Conservation (phyloP, 192 early-diverging fungal genomes). For the Backusella tuberculispora region DNA sequence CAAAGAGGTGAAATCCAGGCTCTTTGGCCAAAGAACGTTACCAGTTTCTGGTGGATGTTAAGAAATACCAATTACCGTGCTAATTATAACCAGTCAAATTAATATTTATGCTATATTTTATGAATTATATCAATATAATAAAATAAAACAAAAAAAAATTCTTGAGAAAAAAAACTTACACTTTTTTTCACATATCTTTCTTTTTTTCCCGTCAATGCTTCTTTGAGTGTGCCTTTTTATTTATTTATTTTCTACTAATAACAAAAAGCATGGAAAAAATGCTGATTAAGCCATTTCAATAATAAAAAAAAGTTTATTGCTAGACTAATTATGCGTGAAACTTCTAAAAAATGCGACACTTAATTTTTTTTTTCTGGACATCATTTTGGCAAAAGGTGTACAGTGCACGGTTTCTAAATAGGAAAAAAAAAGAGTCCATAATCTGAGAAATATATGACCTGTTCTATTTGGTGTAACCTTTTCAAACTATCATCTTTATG, state of each 20-base stretch:
- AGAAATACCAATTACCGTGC: neutral
- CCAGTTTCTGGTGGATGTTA: constrained; percentile 18
- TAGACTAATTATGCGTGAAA: neutral
- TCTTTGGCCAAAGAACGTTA: constrained; percentile 3
- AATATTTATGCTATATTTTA: neutral
- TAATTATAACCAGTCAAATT: neutral
- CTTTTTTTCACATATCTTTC: neutral
- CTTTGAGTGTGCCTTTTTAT: too few relatives aligned
- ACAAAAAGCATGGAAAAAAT: neutral
- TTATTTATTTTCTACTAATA: too few relatives aligned
- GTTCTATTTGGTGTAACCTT: neutral
- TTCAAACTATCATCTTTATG: neutral
- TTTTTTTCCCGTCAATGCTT: neutral
- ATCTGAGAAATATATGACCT: neutral
- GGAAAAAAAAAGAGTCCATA: neutral
- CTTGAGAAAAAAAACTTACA: too few relatives aligned
- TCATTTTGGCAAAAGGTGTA: too few relatives aligned
- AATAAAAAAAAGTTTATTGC: too few relatives aligned
- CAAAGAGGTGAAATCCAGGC: constrained; percentile 6
- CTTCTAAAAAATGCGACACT: too few relatives aligned
- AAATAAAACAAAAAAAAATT: too few relatives aligned
- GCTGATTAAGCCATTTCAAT: neutral
- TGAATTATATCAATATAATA: too few relatives aligned
- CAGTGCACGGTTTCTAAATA: too few relatives aligned
- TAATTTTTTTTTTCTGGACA: too few relatives aligned